Evolutionary conservation across 1,139 yeast genomes (phyloP), one percentile per base, ranked within the genome.

Genomic region (Blastobotrys proliferans): DNA sequence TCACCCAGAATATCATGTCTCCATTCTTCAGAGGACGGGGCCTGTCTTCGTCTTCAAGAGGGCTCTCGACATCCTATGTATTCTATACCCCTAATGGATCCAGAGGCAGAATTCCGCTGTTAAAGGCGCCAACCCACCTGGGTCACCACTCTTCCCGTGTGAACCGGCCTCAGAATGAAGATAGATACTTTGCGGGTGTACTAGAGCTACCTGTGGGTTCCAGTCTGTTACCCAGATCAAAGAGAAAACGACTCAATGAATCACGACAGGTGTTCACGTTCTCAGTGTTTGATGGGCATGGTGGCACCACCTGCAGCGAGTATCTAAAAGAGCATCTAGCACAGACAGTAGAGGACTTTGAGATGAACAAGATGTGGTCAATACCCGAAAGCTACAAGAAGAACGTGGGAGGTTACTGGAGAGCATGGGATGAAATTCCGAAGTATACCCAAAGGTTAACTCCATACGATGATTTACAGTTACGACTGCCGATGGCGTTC

Each of bases 281-380:
- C 60, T 77, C 79, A 38, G 74, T 92, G 2, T 88, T 83, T 62
- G 98, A 92, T 63, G 98, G 97, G 2, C 98, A 92, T 62, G 97
- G 97, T 3, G 95, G 96, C 14, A 73, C 70, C 27, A 79, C 81
- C 48, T 86, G 95, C 56, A 73, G 88, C 33, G 72, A 67, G 21
- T 83, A 72, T 54, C 67, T 90, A 24, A 68, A 72, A 25, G 64
- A 69, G 8, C 69, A 77, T 45, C 69, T 87, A 35, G 76, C 81
- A 26, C 56, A 63, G 39, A 73, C 70, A 43, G 75, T 88, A 24
- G 95, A 83, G 55, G 56, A 55, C 5, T 60, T 62, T 26, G 66
- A 66, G 40, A 45, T 64, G 9, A 54, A 67, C 46, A 52, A 72
- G 53, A 58, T 66, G 51, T 50, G 61, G 14, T 66, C 74, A 22